phyloP scores from a whole-genome alignment of 371 early-diverging fungal genomes.

The Rhizomucor pusillus region DNA sequence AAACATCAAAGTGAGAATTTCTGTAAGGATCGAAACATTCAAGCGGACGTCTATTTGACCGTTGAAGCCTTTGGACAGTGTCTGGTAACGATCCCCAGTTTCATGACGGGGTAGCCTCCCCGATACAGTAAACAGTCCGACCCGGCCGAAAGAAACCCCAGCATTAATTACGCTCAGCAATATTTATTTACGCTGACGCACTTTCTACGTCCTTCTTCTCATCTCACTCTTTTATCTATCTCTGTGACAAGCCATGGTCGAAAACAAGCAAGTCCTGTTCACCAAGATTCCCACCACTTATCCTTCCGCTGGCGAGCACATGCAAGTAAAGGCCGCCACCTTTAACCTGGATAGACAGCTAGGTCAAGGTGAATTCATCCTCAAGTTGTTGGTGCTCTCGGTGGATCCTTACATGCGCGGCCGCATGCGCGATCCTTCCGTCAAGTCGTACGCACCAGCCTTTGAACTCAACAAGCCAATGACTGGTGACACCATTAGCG shows the following conservation, averaged over 20 bases:
- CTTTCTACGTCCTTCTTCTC: no score
- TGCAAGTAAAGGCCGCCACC: conserved; percentile 37
- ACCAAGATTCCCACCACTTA: conserved; percentile 37
- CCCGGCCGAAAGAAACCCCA: no score
- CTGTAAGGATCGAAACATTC: no score
- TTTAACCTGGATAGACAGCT: conserved; percentile 48
- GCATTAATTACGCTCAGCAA: no score
- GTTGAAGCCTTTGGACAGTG: no score
- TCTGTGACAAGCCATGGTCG: conserved; percentile 12
- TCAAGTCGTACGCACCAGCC: conserved; percentile 45
- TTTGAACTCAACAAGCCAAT: conserved; percentile 60
- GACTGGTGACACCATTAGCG: conserved; percentile 57
- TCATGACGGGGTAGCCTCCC: no score
- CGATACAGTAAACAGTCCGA: no score
- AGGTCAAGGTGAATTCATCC: conserved; percentile 51
- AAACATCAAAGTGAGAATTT: no score
- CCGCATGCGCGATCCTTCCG: conserved; percentile 54
- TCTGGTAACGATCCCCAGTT: no score
- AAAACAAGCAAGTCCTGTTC: conserved; percentile 34
- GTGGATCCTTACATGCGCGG: conserved; percentile 61
- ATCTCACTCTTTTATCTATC: no score
- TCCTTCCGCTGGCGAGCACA: conserved; percentile 43
- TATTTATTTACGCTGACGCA: no score
- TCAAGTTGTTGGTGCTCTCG: conserved; percentile 42
- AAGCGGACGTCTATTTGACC: no score